phyloP scores from a whole-genome alignment of 345 rosid species.

The Eucalyptus sp. region DNA sequence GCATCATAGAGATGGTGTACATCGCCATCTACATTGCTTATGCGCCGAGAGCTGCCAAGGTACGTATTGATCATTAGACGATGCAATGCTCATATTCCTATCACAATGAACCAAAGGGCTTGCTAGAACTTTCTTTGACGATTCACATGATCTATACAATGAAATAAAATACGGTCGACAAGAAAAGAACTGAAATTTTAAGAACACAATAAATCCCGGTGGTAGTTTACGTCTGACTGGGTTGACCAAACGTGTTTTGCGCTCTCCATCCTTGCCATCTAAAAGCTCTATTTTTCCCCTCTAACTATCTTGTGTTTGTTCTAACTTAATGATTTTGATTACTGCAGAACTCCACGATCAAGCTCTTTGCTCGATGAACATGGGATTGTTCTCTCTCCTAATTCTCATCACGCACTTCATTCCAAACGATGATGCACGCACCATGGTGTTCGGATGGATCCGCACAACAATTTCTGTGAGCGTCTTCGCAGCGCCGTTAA shows the following conservation, averaged over 20 bases:
- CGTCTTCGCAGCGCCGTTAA: slow-evolving; percentile 83
- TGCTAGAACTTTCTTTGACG: neutral
- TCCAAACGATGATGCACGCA: neutral
- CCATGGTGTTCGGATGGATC: slow-evolving; percentile 63
- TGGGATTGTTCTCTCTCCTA: slow-evolving; percentile 36
- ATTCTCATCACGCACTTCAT: slow-evolving; percentile 29
- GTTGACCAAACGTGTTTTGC: too few relatives aligned
- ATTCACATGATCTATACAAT: neutral
- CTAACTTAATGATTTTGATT: neutral
- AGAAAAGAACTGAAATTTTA: neutral
- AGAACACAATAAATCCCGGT: neutral
- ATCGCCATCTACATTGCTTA: slow-evolving; percentile 41
- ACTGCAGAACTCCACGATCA: slow-evolving; percentile 45
- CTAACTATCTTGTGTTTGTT: neutral
- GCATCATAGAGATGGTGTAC: slow-evolving; percentile 57
- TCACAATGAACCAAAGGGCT: neutral
- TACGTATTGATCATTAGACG: neutral
- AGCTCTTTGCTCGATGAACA: slow-evolving; percentile 33
- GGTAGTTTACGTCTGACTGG: too few relatives aligned
- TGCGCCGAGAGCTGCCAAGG: slow-evolving; percentile 43
- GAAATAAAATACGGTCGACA: neutral
- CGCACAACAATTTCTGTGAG: slow-evolving; percentile 50
- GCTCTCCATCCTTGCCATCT: too few relatives aligned
- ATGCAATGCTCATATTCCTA: neutral
- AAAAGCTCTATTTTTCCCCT: neutral